phyloP scores from a whole-genome alignment of 805 yeast genomes.

The Candida broadrunensis region DNA sequence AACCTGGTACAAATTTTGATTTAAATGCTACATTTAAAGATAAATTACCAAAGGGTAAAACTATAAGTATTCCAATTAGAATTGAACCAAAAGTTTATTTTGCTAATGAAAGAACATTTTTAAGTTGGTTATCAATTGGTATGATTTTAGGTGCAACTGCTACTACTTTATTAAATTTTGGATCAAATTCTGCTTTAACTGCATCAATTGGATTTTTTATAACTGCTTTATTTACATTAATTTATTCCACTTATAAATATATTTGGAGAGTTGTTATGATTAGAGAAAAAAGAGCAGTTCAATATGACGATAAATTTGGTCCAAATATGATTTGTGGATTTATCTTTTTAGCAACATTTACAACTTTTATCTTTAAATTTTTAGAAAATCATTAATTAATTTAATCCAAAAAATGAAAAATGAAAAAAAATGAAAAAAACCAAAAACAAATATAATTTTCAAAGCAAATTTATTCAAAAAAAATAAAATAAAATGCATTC shows the following conservation, averaged over 20 bases:
- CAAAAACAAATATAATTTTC: neutral
- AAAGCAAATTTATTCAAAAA: neutral
- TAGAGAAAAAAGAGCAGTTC: slow-evolving; percentile 75
- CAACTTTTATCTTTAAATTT: slow-evolving; percentile 55
- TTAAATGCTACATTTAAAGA: slow-evolving; percentile 45
- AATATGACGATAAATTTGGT: slow-evolving; percentile 85
- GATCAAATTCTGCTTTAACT: slow-evolving; percentile 66
- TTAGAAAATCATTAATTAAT: slow-evolving; percentile 21
- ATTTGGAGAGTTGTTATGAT: slow-evolving; percentile 80
- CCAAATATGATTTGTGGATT: slow-evolving; percentile 80
- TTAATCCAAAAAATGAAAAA: neutral
- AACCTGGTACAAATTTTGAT: slow-evolving; percentile 44
- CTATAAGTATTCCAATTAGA: slow-evolving; percentile 88
- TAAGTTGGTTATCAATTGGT: slow-evolving; percentile 91
- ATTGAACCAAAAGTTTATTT: slow-evolving; percentile 99
- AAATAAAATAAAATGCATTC: too few relatives aligned
- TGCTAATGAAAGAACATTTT: slow-evolving; percentile 93
- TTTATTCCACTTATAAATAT: slow-evolving; percentile 71
- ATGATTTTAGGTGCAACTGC: slow-evolving; percentile 88
- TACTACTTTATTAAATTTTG: slow-evolving; percentile 80
- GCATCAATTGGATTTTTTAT: slow-evolving; percentile 86
- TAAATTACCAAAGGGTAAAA: slow-evolving; percentile 83
- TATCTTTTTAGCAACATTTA: slow-evolving; percentile 64
- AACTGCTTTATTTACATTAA: slow-evolving; percentile 70
- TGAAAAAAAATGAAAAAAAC: neutral